A percentile compares a stretch with the other conserved stretches of the same genome.
Conservation (phyloP, 495 filamentous ascomycete genomes). For the Pseudomonodictys pantanalensis region DNA sequence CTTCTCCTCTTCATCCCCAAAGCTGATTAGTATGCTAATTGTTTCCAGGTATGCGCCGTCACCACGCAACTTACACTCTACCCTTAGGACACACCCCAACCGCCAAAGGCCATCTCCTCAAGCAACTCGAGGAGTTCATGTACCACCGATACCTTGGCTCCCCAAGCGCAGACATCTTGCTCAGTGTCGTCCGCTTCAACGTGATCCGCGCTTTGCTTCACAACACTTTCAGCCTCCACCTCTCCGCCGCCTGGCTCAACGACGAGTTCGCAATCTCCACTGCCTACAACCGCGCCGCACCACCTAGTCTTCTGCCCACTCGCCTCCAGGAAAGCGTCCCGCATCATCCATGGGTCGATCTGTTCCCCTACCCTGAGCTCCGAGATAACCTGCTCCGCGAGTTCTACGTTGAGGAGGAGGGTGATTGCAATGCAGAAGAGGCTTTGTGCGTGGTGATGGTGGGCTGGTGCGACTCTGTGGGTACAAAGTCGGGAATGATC, state of each 20-base stretch:
- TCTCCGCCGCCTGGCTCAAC: not conserved
- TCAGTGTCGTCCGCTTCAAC: not conserved
- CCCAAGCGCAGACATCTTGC: conserved; percentile 26
- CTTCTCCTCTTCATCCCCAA: too few relatives aligned
- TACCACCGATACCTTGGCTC: too few relatives aligned
- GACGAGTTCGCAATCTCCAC: not conserved
- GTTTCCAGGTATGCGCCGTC: too few relatives aligned
- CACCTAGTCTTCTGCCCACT: not conserved
- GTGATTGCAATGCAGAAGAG: not conserved
- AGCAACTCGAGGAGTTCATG: too few relatives aligned
- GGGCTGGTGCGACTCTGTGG: not conserved
- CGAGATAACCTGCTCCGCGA: not conserved
- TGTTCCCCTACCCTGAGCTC: not conserved
- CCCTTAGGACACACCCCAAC: too few relatives aligned
- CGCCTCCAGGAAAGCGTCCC: not conserved
- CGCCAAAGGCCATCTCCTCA: too few relatives aligned
- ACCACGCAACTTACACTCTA: too few relatives aligned
- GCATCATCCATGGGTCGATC: not conserved
- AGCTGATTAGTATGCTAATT: too few relatives aligned
- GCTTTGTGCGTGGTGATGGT: not conserved
- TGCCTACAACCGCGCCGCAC: not conserved
- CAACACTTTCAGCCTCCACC: not conserved
- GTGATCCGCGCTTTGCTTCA: not conserved
- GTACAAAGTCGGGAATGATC: not conserved
- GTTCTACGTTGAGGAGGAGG: not conserved